Base-by-base conservation (phyloP, 345 rosid genomes). In the Cardamine resedifolia region DNA sequence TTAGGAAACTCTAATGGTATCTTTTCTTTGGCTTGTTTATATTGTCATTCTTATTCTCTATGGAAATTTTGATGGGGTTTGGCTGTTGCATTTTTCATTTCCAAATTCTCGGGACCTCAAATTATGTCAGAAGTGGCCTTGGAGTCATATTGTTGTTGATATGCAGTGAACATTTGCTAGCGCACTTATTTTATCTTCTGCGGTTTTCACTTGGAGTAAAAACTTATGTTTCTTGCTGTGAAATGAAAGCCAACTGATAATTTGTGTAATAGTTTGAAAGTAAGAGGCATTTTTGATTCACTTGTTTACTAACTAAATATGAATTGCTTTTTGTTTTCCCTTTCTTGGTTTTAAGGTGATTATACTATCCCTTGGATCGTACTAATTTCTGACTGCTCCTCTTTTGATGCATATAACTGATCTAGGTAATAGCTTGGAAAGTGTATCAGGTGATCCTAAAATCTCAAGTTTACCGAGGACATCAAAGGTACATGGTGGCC, bases 1-100 rank as follows among this genome's bases (percentile, higher is more conserved):
- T 79, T 86, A 38, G 81, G 83, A 71, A 84, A 87, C 86, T 84
- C 88, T 33, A 66, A 85, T 62, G 83, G 95, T 73, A 66, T 36
- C 1, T 36, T 47, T 73, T 31, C 57, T 12, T 45, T 33, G 11
- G 39, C 66, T 65, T 56, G 20, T 64, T 55, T 33, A 16, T 30
- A 47, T 56, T 20, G 1, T 24, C 50, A 45, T 55, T 26, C 8
- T 47, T 56, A 66, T 56, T 47, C 12, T 47, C 23, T 12, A 10
- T 26, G 36, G 52, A 65, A 56, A 6, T 33, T 24, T 34, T 12
- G 27, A 4, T 27, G 26, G 27, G 56, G 50, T 20, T 39, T 49
- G 14, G 48, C 19, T 61, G 55, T 51, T 62, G 24, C 47, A 26
- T 52, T 43, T 64, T n/a, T 63, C 27, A 10, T 52, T 28, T 61